A percentile compares a stretch with the other conserved stretches of the same genome.
phyloP scores from a whole-genome alignment of 2,329 filamentous ascomycete genomes.

The Cryphonectria japonica region DNA sequence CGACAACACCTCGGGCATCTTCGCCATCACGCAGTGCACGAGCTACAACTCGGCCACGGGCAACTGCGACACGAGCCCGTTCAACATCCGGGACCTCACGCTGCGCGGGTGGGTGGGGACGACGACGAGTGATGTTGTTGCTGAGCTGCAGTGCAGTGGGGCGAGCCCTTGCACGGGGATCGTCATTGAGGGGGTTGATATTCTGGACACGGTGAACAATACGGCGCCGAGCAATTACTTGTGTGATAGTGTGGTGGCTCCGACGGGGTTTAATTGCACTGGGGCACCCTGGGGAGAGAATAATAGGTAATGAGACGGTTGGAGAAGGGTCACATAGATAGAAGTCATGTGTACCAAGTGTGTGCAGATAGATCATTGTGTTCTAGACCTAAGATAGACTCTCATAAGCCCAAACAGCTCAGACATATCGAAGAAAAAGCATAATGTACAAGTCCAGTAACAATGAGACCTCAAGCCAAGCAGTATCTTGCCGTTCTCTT shows the following conservation, averaged over 20 bases:
- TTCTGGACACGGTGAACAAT: slow-evolving; percentile 21
- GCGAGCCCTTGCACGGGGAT: slow-evolving; percentile 27
- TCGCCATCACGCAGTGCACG: slow-evolving; percentile 33
- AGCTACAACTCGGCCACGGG: slow-evolving; percentile 29
- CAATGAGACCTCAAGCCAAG: background rate
- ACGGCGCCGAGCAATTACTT: slow-evolving; percentile 25
- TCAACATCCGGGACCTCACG: slow-evolving; percentile 31
- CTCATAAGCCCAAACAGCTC: background rate
- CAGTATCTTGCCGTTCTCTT: background rate
- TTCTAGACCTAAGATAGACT: background rate
- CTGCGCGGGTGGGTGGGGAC: slow-evolving; percentile 29
- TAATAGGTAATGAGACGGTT: slow-evolving; percentile 2
- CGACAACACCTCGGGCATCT: slow-evolving; percentile 27
- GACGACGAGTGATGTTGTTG: slow-evolving; percentile 25
- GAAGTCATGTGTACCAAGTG: background rate
- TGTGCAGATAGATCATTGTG: no score
- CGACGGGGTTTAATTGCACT: slow-evolving; percentile 25
- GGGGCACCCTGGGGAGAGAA: slow-evolving; percentile 29
- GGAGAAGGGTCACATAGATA: background rate
- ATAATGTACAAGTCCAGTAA: background rate
- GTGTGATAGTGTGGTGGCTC: slow-evolving; percentile 27
- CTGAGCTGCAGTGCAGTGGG: slow-evolving; percentile 29
- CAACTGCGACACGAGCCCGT: slow-evolving; percentile 33
- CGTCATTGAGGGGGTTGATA: slow-evolving; percentile 19
- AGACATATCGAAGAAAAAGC: no score